Conservation (phyloP, 2,329 filamentous ascomycete species). For the Alternaria sp. region DNA sequence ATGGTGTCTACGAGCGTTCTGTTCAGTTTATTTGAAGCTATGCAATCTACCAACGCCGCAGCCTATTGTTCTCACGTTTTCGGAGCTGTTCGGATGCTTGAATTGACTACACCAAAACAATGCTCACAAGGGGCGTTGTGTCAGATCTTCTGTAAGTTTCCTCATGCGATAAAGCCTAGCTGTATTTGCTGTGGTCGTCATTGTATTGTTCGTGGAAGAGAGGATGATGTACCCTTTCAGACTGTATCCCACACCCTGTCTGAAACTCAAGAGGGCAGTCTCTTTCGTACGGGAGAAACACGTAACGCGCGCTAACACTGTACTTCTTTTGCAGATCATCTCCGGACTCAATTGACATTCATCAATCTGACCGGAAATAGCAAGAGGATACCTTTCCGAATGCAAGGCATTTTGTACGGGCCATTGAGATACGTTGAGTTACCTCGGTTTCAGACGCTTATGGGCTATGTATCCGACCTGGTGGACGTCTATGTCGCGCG, state of each 20-base stretch:
- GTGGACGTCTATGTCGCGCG: conserved; percentile 20
- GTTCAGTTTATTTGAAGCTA: conserved; percentile 41
- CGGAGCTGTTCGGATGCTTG: conserved; percentile 38
- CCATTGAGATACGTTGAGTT: conserved; percentile 28
- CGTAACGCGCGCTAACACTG: neutral
- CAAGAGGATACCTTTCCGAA: conserved; percentile 2
- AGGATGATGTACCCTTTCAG: neutral
- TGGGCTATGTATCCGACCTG: conserved; percentile 27
- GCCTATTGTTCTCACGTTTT: conserved; percentile 40
- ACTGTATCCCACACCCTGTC: neutral
- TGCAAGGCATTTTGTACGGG: conserved; percentile 24
- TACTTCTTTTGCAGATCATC: conserved; percentile 19
- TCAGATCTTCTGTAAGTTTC: conserved; percentile 32
- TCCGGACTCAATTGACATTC: conserved; percentile 35
- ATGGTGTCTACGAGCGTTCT: conserved; percentile 42
- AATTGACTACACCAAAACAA: conserved; percentile 32
- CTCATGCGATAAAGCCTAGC: neutral
- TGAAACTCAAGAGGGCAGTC: neutral
- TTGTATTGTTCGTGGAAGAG: neutral
- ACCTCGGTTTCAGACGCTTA: conserved; percentile 35
- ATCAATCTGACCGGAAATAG: conserved; percentile 23
- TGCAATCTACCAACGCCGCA: conserved; percentile 35
- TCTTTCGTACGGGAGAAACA: neutral
- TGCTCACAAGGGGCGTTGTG: conserved; percentile 35
- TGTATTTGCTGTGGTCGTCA: neutral